These are phyloP conservation scores for Penicillium crystallinum DNA, from an alignment of 495 filamentous ascomycete species.

Conservation along the genomic window DNA sequence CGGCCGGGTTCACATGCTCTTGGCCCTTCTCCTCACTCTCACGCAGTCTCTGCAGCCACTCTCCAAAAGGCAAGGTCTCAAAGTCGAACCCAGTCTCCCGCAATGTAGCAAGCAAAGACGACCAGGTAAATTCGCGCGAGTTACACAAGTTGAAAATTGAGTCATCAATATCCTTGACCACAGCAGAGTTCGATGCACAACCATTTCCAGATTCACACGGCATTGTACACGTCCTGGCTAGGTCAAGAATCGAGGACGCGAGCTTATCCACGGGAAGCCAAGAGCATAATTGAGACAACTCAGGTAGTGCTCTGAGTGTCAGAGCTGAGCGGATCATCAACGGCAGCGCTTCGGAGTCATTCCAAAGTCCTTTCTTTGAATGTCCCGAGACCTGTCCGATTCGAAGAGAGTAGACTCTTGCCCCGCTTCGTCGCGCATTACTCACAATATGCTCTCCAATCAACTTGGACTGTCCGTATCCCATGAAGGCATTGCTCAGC, in stretches of 20 bases:
- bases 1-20: conserved; percentile 48
- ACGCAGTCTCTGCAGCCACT: conserved; percentile 47
- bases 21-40: conserved; percentile 42
- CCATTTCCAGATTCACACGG: background rate
- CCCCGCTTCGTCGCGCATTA: conserved; percentile 31
- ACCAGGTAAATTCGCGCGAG: conserved; percentile 47
- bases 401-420: conserved; percentile 44
- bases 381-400: conserved; percentile 59
- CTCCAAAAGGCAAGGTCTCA: conserved; percentile 35
- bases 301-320: conserved; percentile 45
- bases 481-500: conserved; percentile 41
- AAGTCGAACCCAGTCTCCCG: conserved; percentile 41
- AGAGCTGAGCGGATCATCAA: conserved; percentile 50
- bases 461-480: conserved; percentile 56
- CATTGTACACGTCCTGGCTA: conserved; percentile 29
- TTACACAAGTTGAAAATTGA: conserved; percentile 54
- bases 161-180: conserved; percentile 14
- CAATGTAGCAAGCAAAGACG: conserved; percentile 43
- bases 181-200: background rate
- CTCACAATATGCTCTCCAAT: conserved; percentile 49
- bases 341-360: conserved; percentile 53
- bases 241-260: conserved; percentile 43
- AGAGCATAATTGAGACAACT: conserved; percentile 38
- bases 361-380: conserved; percentile 51
- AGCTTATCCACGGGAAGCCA: conserved; percentile 57